Base-by-base conservation (phyloP, 2,329 filamentous ascomycete species). In the Paraphaeosphaeria minitans region DNA sequence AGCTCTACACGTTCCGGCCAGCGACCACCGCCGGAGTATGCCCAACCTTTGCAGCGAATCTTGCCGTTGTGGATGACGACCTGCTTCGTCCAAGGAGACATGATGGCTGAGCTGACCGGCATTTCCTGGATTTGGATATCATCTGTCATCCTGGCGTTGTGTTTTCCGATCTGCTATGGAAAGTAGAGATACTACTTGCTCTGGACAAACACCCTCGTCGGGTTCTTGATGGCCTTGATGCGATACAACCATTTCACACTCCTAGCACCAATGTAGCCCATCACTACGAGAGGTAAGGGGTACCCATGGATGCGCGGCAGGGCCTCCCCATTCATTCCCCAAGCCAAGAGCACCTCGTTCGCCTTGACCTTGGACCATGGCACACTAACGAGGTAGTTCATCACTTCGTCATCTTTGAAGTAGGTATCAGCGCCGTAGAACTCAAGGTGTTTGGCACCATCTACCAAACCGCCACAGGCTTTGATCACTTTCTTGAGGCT, bases 381-480 rank as follows among this genome's bases (percentile, higher is more conserved):
- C 0, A 91, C 86, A 16, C 82, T 85, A 49, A 90, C 87, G 19
- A 84, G 79, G 66, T 91, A 91, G 72, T 91, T 91, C 77, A 84
- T 85, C 0, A 83, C 81, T 46, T 88, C 76, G n/a, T 83, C 81
- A 51, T 87, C 84, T 72, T 91, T 91, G 79, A 91, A 89, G 67
- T 92, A 91, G 0, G 87, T 89, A 57, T 92, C 89, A 0, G 86
- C 88, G 0, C 89, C 89, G 57, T 85, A 87, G 49, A 92, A 83
- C 64, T 91, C 88, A 13, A 91, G 73, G 62, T 92, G 87, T 58
- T 85, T 84, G 0, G 80, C 86, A 1, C 79, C 77, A 0, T 80
- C 75, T 24, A 77, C 70, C 1, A 90, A 75, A 0, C 88, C 89
- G 1, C 88, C 89, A 59, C 89, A 91, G 58, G 85, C 77, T 63